phyloP scores from a whole-genome alignment of 306 rosid genomes.

The Luffa acutangula region DNA sequence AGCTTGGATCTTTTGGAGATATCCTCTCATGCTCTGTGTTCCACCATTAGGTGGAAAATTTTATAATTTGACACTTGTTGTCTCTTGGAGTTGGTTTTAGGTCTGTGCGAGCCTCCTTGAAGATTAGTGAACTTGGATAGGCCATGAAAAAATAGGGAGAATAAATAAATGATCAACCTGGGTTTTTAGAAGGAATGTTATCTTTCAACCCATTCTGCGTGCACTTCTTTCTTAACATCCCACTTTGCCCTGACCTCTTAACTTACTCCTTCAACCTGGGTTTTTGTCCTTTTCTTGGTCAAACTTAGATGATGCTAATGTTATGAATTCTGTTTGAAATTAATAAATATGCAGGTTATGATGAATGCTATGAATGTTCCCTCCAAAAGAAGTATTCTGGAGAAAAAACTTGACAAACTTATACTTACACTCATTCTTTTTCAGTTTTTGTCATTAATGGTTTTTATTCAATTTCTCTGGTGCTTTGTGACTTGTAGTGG shows the following conservation, averaged over 20 bases:
- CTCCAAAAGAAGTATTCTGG: slow-evolving; percentile 94
- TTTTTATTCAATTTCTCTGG: slow-evolving; percentile 2
- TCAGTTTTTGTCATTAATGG: not conserved
- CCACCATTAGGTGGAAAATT: not conserved
- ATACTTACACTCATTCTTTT: slow-evolving; percentile 32
- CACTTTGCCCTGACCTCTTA: not conserved
- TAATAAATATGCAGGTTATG: slow-evolving; percentile 68
- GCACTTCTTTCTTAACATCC: not conserved
- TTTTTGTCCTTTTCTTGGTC: not conserved
- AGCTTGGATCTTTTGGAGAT: not conserved
- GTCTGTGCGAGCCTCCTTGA: not conserved
- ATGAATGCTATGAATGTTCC: slow-evolving; percentile 98
- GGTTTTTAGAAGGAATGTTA: not conserved
- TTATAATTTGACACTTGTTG: not conserved
- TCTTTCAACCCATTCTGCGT: not conserved
- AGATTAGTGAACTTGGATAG: not conserved
- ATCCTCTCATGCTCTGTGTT: not conserved
- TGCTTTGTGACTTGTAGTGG: slow-evolving; percentile 45
- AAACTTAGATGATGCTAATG: not conserved
- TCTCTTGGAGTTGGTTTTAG: not conserved
- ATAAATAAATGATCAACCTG: not conserved
- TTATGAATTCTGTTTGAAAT: slow-evolving; percentile 8
- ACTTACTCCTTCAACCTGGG: not conserved
- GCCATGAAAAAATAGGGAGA: not conserved
- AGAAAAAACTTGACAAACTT: slow-evolving; percentile 95